These are phyloP conservation scores for Penicillium occitanis DNA, from an alignment of 2,329 filamentous ascomycete species.

Conservation along the genomic window DNA sequence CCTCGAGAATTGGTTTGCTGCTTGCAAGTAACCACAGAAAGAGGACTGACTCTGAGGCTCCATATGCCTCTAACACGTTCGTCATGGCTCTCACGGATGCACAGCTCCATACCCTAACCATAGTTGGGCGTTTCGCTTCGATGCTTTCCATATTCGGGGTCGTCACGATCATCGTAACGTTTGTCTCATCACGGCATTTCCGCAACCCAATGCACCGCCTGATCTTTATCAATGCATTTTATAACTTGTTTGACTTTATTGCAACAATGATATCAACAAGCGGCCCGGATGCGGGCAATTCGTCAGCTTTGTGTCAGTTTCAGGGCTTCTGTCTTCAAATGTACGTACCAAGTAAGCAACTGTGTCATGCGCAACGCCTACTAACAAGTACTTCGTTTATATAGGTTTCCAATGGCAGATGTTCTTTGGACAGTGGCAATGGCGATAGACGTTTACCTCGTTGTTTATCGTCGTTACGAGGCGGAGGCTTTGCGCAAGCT, in stretches of 20 bases:
- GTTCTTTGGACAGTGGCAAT: constrained; percentile 42
- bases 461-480: constrained; percentile 40
- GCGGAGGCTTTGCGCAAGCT: constrained; percentile 32
- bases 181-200: constrained; percentile 34
- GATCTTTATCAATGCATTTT: constrained; percentile 42
- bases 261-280: constrained; percentile 43
- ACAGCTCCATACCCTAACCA: constrained; percentile 30
- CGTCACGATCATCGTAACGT: constrained; percentile 37
- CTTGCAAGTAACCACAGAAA: neutral
- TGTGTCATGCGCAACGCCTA: neutral
- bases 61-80: constrained; percentile 1
- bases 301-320: constrained; percentile 38
- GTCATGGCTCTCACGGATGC: constrained; percentile 29
- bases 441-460: constrained; percentile 39
- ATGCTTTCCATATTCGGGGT: constrained; percentile 36
- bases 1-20: neutral
- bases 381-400: neutral
- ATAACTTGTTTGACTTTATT: constrained; percentile 39
- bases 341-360: constrained; percentile 25
- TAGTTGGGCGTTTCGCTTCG: constrained; percentile 35
- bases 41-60: neutral
- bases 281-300: constrained; percentile 36
- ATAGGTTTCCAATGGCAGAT: constrained; percentile 41
- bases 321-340: constrained; percentile 43
- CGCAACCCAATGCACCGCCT: constrained; percentile 43